A percentile compares a stretch with the other conserved stretches of the same genome.
phyloP scores from a whole-genome alignment of 2,329 filamentous ascomycete genomes.

The Fusarium pininemorale region DNA sequence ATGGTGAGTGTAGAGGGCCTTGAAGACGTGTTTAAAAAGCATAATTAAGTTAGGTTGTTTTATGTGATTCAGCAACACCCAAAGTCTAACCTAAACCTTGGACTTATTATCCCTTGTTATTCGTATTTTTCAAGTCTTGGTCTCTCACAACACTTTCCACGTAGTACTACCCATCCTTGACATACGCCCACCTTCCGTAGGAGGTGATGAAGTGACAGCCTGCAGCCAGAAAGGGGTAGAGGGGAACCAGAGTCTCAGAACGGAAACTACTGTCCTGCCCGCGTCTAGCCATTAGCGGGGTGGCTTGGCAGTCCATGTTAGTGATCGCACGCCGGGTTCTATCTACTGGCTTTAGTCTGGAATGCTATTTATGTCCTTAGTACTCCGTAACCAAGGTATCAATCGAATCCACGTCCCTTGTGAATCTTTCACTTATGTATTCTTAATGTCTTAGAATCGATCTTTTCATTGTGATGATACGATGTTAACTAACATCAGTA shows the following conservation, averaged over 20 bases:
- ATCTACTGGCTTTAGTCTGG: constrained; percentile 1
- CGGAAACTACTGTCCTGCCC: constrained; percentile 29
- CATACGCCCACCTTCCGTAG: constrained; percentile 2
- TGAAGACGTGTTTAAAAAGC: background rate
- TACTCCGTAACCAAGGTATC: background rate
- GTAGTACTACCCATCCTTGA: background rate
- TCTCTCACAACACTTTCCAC: background rate
- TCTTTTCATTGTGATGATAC: background rate
- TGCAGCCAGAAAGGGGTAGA: constrained; percentile 14
- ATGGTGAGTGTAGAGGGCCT: background rate
- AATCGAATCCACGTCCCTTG: background rate
- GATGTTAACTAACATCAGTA: background rate
- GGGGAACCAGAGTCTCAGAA: constrained; percentile 29
- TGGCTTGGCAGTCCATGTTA: constrained; percentile 26
- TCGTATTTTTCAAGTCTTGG: background rate
- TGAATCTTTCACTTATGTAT: background rate
- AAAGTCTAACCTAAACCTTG: background rate
- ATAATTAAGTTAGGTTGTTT: background rate
- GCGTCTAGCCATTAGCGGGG: constrained; percentile 23
- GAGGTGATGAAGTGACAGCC: background rate
- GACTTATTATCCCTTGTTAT: background rate
- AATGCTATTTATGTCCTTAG: constrained; percentile 19
- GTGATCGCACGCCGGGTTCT: constrained; percentile 7
- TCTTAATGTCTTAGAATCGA: background rate
- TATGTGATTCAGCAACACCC: background rate